Percentiles rank a stretch among this genome's conserved stretches.
Evolutionary conservation across 2,329 filamentous ascomycete genomes (phyloP).

Genomic region (Chrysosporium queenslandicum): DNA sequence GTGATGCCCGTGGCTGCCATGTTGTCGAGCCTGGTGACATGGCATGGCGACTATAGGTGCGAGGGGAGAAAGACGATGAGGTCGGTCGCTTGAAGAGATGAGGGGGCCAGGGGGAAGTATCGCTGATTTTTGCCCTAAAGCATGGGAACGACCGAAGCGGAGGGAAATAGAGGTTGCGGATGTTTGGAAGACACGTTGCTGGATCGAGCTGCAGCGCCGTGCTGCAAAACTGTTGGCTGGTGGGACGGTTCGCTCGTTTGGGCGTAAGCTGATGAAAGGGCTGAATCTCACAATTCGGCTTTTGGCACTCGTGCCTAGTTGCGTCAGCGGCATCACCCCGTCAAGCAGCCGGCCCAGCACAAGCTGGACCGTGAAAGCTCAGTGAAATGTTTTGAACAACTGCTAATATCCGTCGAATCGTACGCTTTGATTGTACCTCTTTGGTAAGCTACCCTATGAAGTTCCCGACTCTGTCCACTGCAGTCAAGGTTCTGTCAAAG

Average conservation of each 20-base stretch:
- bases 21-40: conserved; percentile 39
- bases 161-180: conserved; percentile 10
- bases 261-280: conserved; percentile 7
- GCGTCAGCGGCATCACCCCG: conserved; percentile 10
- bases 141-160: not conserved
- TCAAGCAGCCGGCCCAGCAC: conserved; percentile 6
- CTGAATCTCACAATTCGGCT: conserved; percentile 4
- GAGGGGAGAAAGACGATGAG: conserved; percentile 14
- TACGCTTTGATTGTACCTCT: not conserved
- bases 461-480: not conserved
- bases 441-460: conserved; percentile 2
- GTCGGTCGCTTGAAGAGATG: conserved; percentile 15
- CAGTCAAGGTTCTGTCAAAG: not conserved
- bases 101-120: conserved; percentile 4
- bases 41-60: conserved; percentile 22
- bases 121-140: not conserved
- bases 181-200: conserved; percentile 22
- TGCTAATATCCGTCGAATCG: not conserved
- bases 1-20: conserved; percentile 45
- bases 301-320: conserved; percentile 6
- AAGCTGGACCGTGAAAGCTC: conserved; percentile 9
- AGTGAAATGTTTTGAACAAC: not conserved
- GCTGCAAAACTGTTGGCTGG: conserved; percentile 4
- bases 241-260: conserved; percentile 1
- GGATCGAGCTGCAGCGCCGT: conserved; percentile 10